Evolutionary conservation across 371 early-diverging fungal genomes (phyloP).

Genomic region (Saksenaea oblongispora): DNA sequence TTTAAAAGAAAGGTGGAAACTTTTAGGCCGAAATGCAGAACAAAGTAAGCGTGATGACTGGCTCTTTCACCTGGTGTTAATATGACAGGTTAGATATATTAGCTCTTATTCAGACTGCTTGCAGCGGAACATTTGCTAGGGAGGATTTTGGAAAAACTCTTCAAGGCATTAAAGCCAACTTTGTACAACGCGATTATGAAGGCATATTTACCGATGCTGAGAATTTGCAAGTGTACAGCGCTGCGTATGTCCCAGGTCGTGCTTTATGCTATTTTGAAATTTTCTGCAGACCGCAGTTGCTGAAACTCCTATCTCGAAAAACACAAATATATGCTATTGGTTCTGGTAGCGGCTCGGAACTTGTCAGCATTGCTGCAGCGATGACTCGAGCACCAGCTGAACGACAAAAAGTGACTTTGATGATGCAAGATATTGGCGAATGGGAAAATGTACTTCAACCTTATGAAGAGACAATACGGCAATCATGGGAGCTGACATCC

Average conservation of each 20-base stretch:
- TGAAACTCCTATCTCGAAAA: conserved; percentile 40
- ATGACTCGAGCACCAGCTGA: conserved; percentile 55
- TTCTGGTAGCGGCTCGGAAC: conserved; percentile 87
- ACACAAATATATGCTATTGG: conserved; percentile 71
- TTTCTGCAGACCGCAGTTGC: conserved; percentile 60
- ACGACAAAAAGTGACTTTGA: conserved; percentile 48
- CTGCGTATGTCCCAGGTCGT: conserved; percentile 85
- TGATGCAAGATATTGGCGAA: conserved; percentile 77
- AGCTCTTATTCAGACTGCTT: conserved; percentile 66
- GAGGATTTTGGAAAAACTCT: conserved; percentile 64
- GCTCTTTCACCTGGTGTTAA: not conserved
- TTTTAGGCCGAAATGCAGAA: conserved; percentile 53
- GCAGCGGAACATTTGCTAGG: conserved; percentile 57
- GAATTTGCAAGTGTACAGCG: conserved; percentile 80
- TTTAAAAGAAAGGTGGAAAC: conserved; percentile 33
- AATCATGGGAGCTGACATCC: conserved; percentile 32
- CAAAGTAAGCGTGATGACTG: conserved; percentile 40
- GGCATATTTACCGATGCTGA: conserved; percentile 76
- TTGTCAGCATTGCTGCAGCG: conserved; percentile 81
- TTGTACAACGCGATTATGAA: conserved; percentile 81
- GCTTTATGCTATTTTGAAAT: conserved; percentile 85
- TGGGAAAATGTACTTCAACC: conserved; percentile 48
- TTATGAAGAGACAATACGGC: conserved; percentile 33
- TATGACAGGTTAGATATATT: conserved; percentile 53
- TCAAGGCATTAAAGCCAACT: conserved; percentile 77